Conservation (phyloP, 371 early-diverging fungal genomes). For the Lichtheimia corymbifera region DNA sequence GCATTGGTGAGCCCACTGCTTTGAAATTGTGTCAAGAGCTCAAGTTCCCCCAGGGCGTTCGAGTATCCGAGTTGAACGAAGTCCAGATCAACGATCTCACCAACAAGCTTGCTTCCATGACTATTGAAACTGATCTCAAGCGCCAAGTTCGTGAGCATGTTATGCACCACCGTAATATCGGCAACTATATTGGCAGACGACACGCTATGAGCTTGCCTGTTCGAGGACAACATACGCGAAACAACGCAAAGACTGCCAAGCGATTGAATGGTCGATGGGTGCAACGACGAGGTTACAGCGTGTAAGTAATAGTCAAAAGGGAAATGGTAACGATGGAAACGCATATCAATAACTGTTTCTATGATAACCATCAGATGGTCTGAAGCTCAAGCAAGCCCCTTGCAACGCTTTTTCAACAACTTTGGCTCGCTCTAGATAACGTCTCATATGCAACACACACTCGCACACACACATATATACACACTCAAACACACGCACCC, state of each 20-base stretch:
- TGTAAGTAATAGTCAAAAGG: constrained; percentile 30
- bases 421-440: constrained; percentile 2
- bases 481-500: neutral
- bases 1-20: constrained; percentile 84
- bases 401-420: constrained; percentile 17
- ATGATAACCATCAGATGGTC: constrained; percentile 17
- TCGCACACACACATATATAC: neutral
- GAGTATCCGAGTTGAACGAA: constrained; percentile 86
- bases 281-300: constrained; percentile 45
- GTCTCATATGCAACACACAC: neutral
- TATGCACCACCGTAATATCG: constrained; percentile 78
- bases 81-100: constrained; percentile 85
- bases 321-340: neutral
- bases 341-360: constrained; percentile 1
- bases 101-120: constrained; percentile 83
- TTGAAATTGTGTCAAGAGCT: constrained; percentile 76
- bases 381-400: constrained; percentile 14
- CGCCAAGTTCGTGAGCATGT: constrained; percentile 82
- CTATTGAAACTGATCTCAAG: constrained; percentile 87
- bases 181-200: constrained; percentile 81
- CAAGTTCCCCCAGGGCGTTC: constrained; percentile 75
- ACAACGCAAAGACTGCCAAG: constrained; percentile 89
- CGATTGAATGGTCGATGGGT: constrained; percentile 75
- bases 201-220: constrained; percentile 90
- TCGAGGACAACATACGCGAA: constrained; percentile 86